Percentiles rank a stretch among this genome's conserved stretches.
These are phyloP conservation scores for Vairimorpha ceranae DNA, from an alignment of 371 early-diverging fungal species.

Conservation along the genomic window DNA sequence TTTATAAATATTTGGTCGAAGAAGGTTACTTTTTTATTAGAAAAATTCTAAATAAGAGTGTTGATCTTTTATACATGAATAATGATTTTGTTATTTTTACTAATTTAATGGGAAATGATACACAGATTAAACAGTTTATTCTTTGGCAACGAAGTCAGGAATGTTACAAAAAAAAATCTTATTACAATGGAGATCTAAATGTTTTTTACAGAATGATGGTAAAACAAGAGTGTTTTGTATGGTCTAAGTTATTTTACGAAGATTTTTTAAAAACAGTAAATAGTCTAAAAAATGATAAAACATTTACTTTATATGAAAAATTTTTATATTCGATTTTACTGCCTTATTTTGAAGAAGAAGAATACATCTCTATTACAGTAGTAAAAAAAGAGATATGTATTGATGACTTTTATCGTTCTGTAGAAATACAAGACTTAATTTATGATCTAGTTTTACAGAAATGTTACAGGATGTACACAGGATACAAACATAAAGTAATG, in stretches of 20 bases:
- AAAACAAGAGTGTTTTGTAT: conserved; percentile 8
- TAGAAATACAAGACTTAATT: neutral
- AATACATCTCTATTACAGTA: neutral
- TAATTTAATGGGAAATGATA: neutral
- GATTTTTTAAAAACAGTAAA: neutral
- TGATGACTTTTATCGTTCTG: neutral
- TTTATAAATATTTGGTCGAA: neutral
- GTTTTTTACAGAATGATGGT: conserved; percentile 1
- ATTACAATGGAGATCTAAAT: neutral
- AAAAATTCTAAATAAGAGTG: neutral
- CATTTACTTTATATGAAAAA: neutral
- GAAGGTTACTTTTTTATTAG: neutral
- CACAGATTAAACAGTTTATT: neutral
- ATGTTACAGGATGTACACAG: neutral
- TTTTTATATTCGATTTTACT: conserved; percentile 6
- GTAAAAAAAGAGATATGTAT: no score
- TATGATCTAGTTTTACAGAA: neutral
- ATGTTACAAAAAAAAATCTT: neutral
- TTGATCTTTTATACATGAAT: conserved; percentile 3
- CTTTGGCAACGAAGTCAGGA: neutral
- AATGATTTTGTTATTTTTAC: conserved; percentile 8
- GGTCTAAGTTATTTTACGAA: neutral
- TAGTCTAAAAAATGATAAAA: neutral
- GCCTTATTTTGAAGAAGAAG: neutral
- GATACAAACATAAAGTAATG: neutral